These are phyloP conservation scores for Trichosporon sp. DNA, from an alignment of 1,284 basidiomycete genomes.

Conservation along the genomic window DNA sequence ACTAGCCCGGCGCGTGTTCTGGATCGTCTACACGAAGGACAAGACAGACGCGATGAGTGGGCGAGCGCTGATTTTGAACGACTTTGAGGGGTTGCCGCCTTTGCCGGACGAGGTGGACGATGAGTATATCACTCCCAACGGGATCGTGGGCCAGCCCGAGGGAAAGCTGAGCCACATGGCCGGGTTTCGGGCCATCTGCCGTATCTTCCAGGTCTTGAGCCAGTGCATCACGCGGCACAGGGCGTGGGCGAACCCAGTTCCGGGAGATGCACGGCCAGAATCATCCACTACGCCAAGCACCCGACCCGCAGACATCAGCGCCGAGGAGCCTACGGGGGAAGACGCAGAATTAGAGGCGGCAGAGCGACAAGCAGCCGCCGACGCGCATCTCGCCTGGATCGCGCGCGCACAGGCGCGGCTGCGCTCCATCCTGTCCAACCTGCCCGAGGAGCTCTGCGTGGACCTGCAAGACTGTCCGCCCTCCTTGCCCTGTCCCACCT, in stretches of 20 bases:
- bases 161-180: conserved; percentile 33
- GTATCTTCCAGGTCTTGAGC: conserved; percentile 39
- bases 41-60: conserved; percentile 42
- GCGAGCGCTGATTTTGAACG: conserved; percentile 33
- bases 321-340: background rate
- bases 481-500: background rate
- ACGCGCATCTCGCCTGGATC: conserved; percentile 21
- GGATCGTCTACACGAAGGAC: conserved; percentile 41
- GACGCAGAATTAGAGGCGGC: background rate
- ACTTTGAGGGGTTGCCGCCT: conserved; percentile 39
- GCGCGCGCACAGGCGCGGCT: conserved; percentile 14
- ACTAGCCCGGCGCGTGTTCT: conserved; percentile 37
- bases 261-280: background rate
- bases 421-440: conserved; percentile 18
- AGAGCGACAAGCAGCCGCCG: background rate
- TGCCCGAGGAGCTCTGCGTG: conserved; percentile 19
- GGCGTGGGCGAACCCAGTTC: conserved; percentile 28
- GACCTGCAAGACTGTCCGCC: conserved; percentile 1
- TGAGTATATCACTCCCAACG: conserved; percentile 38
- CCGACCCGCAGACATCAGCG: too few species aligned
- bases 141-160: conserved; percentile 28
- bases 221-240: conserved; percentile 39
- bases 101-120: conserved; percentile 42
- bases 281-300: too few species aligned
- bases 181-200: conserved; percentile 35